phyloP scores from a whole-genome alignment of 2,329 filamentous ascomycete genomes.

The Colletotrichum salicis region DNA sequence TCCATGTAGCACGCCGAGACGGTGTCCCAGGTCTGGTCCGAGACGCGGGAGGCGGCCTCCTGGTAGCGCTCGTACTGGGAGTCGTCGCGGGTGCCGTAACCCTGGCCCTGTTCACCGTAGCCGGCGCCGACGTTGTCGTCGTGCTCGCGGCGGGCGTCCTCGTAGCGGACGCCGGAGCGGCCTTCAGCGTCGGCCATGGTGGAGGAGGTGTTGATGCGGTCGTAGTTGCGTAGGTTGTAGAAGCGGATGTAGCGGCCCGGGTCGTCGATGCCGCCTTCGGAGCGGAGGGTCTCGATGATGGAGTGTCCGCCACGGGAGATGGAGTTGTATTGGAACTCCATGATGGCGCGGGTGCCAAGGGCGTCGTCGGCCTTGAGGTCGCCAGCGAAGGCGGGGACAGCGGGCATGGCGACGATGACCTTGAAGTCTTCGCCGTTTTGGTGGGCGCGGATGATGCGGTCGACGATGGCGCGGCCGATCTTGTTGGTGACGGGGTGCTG shows the following conservation, averaged over 20 bases:
- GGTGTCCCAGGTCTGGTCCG: conserved; percentile 74
- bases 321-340: conserved; percentile 86
- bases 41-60: conserved; percentile 67
- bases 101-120: conserved; percentile 50
- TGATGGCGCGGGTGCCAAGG: conserved; percentile 83
- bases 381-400: conserved; percentile 84
- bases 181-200: conserved; percentile 71
- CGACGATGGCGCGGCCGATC: conserved; percentile 81
- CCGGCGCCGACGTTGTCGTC: conserved; percentile 66
- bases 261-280: conserved; percentile 74
- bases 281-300: conserved; percentile 77
- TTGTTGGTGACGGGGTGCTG: conserved; percentile 81
- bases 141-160: conserved; percentile 71
- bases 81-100: conserved; percentile 42
- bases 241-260: conserved; percentile 81
- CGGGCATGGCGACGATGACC: conserved; percentile 81
- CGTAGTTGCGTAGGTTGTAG: conserved; percentile 87
- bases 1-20: conserved; percentile 88
- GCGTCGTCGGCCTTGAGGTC: conserved; percentile 79
- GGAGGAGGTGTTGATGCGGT: conserved; percentile 78
- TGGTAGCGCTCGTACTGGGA: conserved; percentile 78
- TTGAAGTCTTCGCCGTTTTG: conserved; percentile 74
- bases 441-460: conserved; percentile 78
- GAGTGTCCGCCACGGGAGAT: conserved; percentile 82
- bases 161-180: conserved; percentile 73